phyloP scores from a whole-genome alignment of 2,329 filamentous ascomycete species.

The Aspergillus unguis region DNA sequence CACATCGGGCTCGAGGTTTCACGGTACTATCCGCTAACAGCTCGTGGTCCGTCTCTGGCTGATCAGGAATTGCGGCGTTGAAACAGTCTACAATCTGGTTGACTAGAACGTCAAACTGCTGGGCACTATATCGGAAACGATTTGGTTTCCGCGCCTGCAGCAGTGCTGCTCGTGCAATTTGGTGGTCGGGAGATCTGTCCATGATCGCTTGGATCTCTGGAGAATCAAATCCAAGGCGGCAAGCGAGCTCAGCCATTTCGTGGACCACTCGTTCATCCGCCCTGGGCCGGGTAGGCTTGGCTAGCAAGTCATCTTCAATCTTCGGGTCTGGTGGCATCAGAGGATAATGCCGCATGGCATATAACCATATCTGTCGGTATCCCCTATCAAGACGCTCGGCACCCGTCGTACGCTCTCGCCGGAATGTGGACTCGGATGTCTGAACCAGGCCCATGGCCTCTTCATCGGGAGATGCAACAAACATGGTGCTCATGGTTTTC shows the following conservation, averaged over 20 bases:
- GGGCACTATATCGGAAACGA: slow-evolving; percentile 17
- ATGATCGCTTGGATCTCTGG: slow-evolving; percentile 16
- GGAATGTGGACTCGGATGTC: slow-evolving; percentile 24
- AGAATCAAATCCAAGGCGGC: slow-evolving; percentile 19
- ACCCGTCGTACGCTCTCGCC: slow-evolving; percentile 10
- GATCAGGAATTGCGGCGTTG: no score
- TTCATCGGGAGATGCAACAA: background rate
- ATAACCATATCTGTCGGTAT: slow-evolving; percentile 32
- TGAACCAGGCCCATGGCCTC: slow-evolving; percentile 20
- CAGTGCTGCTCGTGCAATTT: slow-evolving; percentile 18
- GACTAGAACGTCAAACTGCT: slow-evolving; percentile 18
- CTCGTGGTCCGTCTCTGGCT: no score
- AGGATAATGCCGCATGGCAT: slow-evolving; percentile 30
- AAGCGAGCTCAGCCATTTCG: slow-evolving; percentile 23
- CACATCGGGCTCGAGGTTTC: slow-evolving; percentile 16
- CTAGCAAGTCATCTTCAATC: slow-evolving; percentile 3
- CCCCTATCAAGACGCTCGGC: slow-evolving; percentile 14
- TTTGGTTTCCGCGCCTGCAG: slow-evolving; percentile 21
- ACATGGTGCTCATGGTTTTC: background rate
- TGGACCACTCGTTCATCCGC: slow-evolving; percentile 19
- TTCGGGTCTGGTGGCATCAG: slow-evolving; percentile 16
- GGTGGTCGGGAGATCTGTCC: slow-evolving; percentile 18
- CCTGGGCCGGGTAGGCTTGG: slow-evolving; percentile 13
- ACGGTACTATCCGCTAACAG: slow-evolving; percentile 14
- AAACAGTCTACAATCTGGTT: no score